Percentiles rank a stretch among this genome's conserved stretches.
Evolutionary conservation across 257 asterid species (phyloP).

Genomic region (Voacanga thouarsii): DNA sequence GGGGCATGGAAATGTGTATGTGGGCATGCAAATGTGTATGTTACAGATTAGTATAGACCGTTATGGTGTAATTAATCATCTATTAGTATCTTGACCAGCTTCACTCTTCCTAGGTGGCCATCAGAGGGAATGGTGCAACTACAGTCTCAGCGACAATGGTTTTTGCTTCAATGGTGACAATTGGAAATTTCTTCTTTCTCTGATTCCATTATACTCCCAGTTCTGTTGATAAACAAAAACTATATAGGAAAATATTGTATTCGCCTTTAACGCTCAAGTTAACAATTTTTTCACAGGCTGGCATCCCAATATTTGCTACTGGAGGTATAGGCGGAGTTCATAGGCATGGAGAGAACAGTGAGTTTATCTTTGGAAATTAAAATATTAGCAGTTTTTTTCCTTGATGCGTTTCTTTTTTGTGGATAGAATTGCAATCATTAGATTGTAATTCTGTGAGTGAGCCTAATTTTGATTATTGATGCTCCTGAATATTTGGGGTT

Average conservation of each 20-base stretch:
- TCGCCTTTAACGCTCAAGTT: neutral
- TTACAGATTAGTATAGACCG: neutral
- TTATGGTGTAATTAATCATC: neutral
- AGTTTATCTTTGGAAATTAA: slow-evolving; percentile 22
- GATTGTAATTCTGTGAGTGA: neutral
- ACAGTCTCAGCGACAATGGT: slow-evolving; percentile 97
- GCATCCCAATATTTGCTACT: slow-evolving; percentile 85
- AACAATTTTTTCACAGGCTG: slow-evolving; percentile 48
- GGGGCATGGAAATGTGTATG: neutral
- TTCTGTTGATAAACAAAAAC: slow-evolving; percentile 5
- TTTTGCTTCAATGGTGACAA: slow-evolving; percentile 77
- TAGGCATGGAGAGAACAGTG: slow-evolving; percentile 84
- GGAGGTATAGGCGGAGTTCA: slow-evolving; percentile 99
- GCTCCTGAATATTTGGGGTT: neutral
- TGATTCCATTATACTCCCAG: neutral
- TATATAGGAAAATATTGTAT: neutral
- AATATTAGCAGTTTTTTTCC: neutral
- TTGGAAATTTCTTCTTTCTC: neutral
- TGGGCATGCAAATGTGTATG: neutral
- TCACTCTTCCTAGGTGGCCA: slow-evolving; percentile 63
- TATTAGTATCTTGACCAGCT: neutral
- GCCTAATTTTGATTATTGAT: neutral
- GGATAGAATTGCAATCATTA: neutral
- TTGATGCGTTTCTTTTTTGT: neutral
- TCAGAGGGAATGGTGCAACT: slow-evolving; percentile 84